Conservation (phyloP, 495 filamentous ascomycete species). For the Tuber melanosporum region DNA sequence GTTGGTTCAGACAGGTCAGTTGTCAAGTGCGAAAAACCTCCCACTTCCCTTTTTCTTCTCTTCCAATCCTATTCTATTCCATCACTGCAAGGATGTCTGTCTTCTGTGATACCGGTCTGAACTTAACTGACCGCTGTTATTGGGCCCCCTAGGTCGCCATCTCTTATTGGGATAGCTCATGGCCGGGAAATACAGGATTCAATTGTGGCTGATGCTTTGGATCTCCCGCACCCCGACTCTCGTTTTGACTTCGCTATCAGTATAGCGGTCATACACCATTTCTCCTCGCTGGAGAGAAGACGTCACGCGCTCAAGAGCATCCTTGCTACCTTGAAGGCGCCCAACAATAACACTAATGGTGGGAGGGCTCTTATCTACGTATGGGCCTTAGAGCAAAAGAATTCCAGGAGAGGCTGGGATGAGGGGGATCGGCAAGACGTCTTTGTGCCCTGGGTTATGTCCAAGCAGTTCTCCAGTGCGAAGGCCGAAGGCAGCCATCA, state of each 20-base stretch:
- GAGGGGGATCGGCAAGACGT: slow-evolving; percentile 81
- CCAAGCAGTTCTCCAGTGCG: slow-evolving; percentile 26
- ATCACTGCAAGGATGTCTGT: not conserved
- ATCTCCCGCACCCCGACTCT: slow-evolving; percentile 60
- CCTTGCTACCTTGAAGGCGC: slow-evolving; percentile 57
- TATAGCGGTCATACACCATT: slow-evolving; percentile 90
- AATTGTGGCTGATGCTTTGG: slow-evolving; percentile 65
- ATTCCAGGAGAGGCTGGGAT: slow-evolving; percentile 85
- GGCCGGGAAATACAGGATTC: slow-evolving; percentile 45
- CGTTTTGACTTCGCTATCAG: slow-evolving; percentile 89
- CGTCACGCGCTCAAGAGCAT: slow-evolving; percentile 66
- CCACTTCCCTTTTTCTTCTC: not conserved
- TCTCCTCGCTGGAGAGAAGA: slow-evolving; percentile 73
- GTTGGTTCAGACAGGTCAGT: slow-evolving; percentile 77
- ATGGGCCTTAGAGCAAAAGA: slow-evolving; percentile 94
- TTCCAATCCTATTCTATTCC: not conserved
- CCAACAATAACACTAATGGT: slow-evolving; percentile 42
- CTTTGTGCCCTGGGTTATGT: slow-evolving; percentile 90
- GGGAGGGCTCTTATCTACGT: slow-evolving; percentile 79
- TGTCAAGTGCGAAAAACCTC: slow-evolving; percentile 6
- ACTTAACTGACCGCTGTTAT: slow-evolving; percentile 7
- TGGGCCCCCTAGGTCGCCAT: slow-evolving; percentile 52
- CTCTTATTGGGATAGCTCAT: slow-evolving; percentile 66
- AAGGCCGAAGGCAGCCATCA: slow-evolving; percentile 38
- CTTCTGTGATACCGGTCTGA: not conserved